Conservation (phyloP, 2,329 filamentous ascomycete genomes). For the Exophiala phaeomuriformis region DNA sequence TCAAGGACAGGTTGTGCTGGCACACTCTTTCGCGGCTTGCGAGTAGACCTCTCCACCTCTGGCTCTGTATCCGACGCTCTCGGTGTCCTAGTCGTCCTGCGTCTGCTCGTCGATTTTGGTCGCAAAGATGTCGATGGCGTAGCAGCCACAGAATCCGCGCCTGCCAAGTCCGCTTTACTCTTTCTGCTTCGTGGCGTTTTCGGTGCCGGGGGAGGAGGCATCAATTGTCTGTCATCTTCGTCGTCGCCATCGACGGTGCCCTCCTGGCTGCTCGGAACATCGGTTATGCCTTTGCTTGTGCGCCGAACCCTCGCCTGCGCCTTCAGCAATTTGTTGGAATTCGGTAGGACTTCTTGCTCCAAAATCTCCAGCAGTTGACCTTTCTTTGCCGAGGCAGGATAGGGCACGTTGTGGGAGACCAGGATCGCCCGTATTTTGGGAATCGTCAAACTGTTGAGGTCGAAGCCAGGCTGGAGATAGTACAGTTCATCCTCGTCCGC, state of each 20-base stretch:
- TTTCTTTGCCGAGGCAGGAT: constrained; percentile 88
- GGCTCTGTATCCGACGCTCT: constrained; percentile 48
- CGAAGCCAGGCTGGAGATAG: constrained; percentile 82
- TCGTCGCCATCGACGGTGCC: constrained; percentile 55
- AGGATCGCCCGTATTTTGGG: constrained; percentile 85
- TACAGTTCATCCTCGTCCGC: constrained; percentile 58
- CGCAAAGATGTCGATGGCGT: constrained; percentile 43
- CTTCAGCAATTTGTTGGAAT: constrained; percentile 67
- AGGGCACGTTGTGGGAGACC: constrained; percentile 77
- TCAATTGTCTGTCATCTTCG: constrained; percentile 42
- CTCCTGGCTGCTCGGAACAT: constrained; percentile 59
- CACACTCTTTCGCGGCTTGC: constrained; percentile 47
- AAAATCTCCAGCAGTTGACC: constrained; percentile 78
- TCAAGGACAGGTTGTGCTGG: constrained; percentile 30
- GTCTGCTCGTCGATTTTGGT: constrained; percentile 45
- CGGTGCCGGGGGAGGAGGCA: constrained; percentile 44
- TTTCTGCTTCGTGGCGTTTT: constrained; percentile 44
- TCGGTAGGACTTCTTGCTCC: constrained; percentile 67
- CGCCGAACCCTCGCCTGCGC: constrained; percentile 73
- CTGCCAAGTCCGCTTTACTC: constrained; percentile 33
- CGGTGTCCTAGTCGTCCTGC: constrained; percentile 47
- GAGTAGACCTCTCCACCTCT: constrained; percentile 41
- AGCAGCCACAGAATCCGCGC: constrained; percentile 31
- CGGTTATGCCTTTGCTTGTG: constrained; percentile 75
- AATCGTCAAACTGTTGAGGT: constrained; percentile 74